Evolutionary conservation across 257 asterid species (phyloP), one percentile per base, ranked within the genome.

Genomic region (Solanum verrucosum): DNA sequence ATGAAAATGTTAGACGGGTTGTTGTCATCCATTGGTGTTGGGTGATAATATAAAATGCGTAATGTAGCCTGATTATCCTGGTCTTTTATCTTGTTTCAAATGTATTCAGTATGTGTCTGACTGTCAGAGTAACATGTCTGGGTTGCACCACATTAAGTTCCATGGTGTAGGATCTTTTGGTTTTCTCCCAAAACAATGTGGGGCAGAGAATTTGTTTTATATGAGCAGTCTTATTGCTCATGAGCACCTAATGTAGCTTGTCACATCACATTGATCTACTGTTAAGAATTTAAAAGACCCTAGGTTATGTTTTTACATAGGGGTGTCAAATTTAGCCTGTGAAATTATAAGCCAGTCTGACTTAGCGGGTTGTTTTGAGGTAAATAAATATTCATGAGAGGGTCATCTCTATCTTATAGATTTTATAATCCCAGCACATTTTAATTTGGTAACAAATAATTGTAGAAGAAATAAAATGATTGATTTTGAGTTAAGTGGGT

Each of bases 1-100:
- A 88, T 81, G 87, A 42, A 74, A 79, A 46, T 67, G 88, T 88
- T 91, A 70, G 88, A 89, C 86, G 86, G 88, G 92, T 87, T 91
- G 93, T 86, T 87, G 73, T 72, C 70, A 42, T 89, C 88, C 90
- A 89, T 85, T 88, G 85, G 38, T 87, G 89, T 74, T 89, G 87
- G 86, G 70, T 82, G 71, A 71, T 82, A 18, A 49, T 82, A 31
- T 5, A 46, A 82, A 81, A 81, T 7, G 25, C 44, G 71, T 49
- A 20, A 82, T 82, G 44, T 11, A 46, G 71, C 27, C 44, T 21
- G 60, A 21, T 34, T 71, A 86, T 86, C 68, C 42, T 86, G 56
- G 88, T n/a, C 84, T 33, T 18, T 52, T 74, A 74, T 86, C 27
- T 37, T 21, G 38, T 82, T 82, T 82, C 86, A 82, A 49, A 82